These are phyloP conservation scores for Candida bentonensis DNA, from an alignment of 805 yeast species.

Conservation along the genomic window DNA sequence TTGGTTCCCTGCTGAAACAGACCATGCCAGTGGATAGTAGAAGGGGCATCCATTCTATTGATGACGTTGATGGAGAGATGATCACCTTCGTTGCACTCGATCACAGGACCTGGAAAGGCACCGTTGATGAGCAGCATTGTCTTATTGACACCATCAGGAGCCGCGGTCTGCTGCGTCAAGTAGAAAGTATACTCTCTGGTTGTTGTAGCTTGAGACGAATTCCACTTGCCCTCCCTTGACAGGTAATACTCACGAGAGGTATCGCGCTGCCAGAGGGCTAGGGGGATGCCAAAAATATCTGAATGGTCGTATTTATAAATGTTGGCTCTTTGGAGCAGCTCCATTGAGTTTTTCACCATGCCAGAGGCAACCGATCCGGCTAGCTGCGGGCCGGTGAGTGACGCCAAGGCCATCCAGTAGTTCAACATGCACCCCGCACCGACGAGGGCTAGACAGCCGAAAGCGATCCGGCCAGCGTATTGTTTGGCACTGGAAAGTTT, in stretches of 20 bases:
- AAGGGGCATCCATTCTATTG: slow-evolving; percentile 25
- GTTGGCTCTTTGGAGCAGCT: neutral
- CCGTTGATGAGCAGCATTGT: slow-evolving; percentile 28
- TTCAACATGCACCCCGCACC: neutral
- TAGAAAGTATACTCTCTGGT: slow-evolving; percentile 12
- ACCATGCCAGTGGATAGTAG: slow-evolving; percentile 43
- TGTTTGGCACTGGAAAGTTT: too few relatives aligned
- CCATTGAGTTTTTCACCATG: neutral
- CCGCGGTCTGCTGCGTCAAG: slow-evolving; percentile 9
- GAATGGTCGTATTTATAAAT: neutral
- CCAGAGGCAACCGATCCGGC: neutral
- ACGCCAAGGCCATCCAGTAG: neutral
- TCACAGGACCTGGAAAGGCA: slow-evolving; percentile 36
- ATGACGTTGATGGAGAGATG: slow-evolving; percentile 23
- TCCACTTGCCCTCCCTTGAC: slow-evolving; percentile 8
- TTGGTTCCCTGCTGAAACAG: slow-evolving; percentile 31
- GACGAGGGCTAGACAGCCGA: neutral
- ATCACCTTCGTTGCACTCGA: slow-evolving; percentile 28
- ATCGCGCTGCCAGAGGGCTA: slow-evolving; percentile 18
- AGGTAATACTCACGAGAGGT: slow-evolving; percentile 15
- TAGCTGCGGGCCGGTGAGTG: neutral
- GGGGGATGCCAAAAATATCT: slow-evolving; percentile 2
- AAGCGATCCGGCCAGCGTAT: neutral
- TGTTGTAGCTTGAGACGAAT: slow-evolving; percentile 5
- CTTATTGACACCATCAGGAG: slow-evolving; percentile 25